Evolutionary conservation across 768 basidiomycete species (phyloP).

Genomic region (Suillus subluteus): DNA sequence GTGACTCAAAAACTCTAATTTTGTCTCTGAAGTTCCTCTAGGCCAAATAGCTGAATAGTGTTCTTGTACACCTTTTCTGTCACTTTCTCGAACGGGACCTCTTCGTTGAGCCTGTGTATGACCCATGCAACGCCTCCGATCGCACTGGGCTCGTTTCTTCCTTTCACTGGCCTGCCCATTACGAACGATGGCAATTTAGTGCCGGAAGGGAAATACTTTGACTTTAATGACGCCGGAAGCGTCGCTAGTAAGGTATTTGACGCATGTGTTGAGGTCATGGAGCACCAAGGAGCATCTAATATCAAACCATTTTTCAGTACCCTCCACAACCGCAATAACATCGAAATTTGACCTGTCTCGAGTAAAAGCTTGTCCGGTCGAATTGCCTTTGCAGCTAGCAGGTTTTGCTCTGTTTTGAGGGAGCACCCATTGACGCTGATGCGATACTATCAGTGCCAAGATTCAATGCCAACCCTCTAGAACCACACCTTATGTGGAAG

Average conservation of each 20-base stretch:
- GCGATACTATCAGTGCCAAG: not conserved
- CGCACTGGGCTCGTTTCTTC: conserved; percentile 72
- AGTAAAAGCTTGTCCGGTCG: conserved; percentile 64
- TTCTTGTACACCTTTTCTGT: conserved; percentile 65
- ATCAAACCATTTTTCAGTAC: conserved; percentile 10
- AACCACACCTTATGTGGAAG: conserved; percentile 59
- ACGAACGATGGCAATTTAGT: conserved; percentile 63
- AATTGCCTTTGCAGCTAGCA: conserved; percentile 57
- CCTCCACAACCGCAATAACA: not conserved
- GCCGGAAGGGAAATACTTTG: conserved; percentile 53
- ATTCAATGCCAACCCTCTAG: not conserved
- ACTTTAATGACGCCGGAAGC: conserved; percentile 49
- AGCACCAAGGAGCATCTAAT: conserved; percentile 74
- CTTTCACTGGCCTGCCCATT: conserved; percentile 66
- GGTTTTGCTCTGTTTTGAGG: conserved; percentile 70
- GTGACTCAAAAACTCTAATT: not conserved
- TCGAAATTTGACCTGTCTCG: conserved; percentile 62
- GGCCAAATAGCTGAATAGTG: conserved; percentile 59
- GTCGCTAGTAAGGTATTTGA: conserved; percentile 53
- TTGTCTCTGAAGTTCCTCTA: conserved; percentile 39
- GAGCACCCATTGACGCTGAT: conserved; percentile 74
- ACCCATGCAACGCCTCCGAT: conserved; percentile 78
- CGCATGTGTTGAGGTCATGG: conserved; percentile 68
- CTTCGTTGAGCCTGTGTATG: conserved; percentile 51
- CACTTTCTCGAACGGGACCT: conserved; percentile 55